phyloP scores from a whole-genome alignment of 2,329 filamentous ascomycete genomes.

The Fusarium zealandicum region DNA sequence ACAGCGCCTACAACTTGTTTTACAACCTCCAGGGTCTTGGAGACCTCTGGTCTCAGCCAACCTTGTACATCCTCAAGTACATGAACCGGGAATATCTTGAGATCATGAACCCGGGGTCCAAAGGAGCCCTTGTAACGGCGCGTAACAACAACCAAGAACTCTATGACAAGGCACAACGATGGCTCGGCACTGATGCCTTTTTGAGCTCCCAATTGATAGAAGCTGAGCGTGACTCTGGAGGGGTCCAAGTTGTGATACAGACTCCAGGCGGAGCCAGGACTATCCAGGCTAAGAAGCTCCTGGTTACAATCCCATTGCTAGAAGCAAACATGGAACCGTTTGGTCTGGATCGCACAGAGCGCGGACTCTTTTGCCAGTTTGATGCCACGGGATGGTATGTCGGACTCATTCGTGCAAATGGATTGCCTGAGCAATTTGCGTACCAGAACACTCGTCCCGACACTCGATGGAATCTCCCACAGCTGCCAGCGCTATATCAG shows the following conservation, averaged over 20 bases:
- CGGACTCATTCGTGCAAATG: conserved; percentile 18
- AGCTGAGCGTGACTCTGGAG: conserved; percentile 9
- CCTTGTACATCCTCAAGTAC: conserved; percentile 26
- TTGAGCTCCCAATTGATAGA: conserved; percentile 14
- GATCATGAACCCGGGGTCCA: conserved; percentile 9
- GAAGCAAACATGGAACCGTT: conserved; percentile 17
- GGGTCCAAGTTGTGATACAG: conserved; percentile 11
- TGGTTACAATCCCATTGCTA: conserved; percentile 22
- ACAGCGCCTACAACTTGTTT: conserved; percentile 22
- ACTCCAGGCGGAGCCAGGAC: conserved; percentile 8
- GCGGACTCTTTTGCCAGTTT: conserved; percentile 17
- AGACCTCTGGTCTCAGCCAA: conserved; percentile 23
- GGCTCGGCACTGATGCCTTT: conserved; percentile 18
- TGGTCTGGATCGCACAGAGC: conserved; percentile 12
- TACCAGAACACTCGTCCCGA: conserved; percentile 30
- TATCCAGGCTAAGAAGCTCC: conserved; percentile 19
- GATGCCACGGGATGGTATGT: conserved; percentile 29
- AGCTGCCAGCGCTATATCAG: conserved; percentile 26
- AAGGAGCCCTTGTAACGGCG: conserved; percentile 27
- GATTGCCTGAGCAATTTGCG: conserved; percentile 16
- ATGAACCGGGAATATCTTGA: conserved; percentile 25
- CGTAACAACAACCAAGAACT: conserved; percentile 27
- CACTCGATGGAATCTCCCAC: conserved; percentile 17
- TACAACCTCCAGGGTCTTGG: conserved; percentile 30
- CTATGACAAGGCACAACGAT: conserved; percentile 15